Percentiles rank a stretch among this genome's conserved stretches.
These are phyloP conservation scores for Aspergillus alliaceus DNA, from an alignment of 2,329 filamentous ascomycete genomes.

Conservation along the genomic window DNA sequence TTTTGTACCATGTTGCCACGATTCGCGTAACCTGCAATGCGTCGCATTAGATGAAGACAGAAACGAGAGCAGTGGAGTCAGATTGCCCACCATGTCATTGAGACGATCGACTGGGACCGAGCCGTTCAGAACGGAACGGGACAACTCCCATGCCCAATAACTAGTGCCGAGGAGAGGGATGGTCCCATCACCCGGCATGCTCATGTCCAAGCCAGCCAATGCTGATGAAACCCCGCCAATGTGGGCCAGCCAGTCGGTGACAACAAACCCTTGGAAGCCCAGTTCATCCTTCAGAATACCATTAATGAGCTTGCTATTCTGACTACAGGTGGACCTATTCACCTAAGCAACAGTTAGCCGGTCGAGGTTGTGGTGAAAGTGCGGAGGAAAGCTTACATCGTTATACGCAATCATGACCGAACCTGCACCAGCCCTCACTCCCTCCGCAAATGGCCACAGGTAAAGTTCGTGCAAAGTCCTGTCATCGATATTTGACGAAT, in stretches of 20 bases:
- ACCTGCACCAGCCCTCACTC: conserved; percentile 48
- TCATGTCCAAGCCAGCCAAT: conserved; percentile 66
- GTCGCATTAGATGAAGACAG: neutral
- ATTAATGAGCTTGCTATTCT: conserved; percentile 69
- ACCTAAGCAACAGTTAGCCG: conserved; percentile 41
- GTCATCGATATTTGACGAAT: conserved; percentile 53
- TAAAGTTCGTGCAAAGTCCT: conserved; percentile 48
- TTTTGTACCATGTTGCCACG: conserved; percentile 57
- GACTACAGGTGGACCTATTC: conserved; percentile 66
- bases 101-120: conserved; percentile 57
- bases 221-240: conserved; percentile 60
- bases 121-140: conserved; percentile 56
- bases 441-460: conserved; percentile 53
- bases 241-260: conserved; percentile 70
- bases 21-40: conserved; percentile 51
- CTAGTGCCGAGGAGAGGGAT: conserved; percentile 54
- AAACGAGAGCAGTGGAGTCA: rapidly evolving
- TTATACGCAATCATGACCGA: conserved; percentile 48
- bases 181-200: conserved; percentile 63
- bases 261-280: conserved; percentile 69
- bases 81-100: conserved; percentile 48
- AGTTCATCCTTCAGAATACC: conserved; percentile 72
- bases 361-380: neutral
- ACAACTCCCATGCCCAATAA: conserved; percentile 59
- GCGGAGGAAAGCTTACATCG: conserved; percentile 29